Base-by-base conservation (phyloP, 2,329 filamentous ascomycete species). In the Sarocladium strictum region DNA sequence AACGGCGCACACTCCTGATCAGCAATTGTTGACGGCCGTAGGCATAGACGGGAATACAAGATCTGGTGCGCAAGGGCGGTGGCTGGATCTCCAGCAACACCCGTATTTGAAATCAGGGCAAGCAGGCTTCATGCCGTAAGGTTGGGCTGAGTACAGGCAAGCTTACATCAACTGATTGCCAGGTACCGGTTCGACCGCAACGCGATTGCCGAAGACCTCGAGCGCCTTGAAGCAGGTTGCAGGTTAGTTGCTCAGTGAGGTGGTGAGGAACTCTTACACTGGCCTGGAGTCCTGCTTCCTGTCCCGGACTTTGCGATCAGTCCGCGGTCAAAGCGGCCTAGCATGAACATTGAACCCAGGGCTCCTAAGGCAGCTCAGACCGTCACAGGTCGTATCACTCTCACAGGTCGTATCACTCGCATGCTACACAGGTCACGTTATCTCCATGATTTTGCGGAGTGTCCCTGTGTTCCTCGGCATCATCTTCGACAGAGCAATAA, bases 261-360 rank as follows among this genome's bases (percentile, higher is more conserved):
- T 38, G 29, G 29, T 12, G 35, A 17, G 35, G 5, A 10, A 7
- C 35, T 38, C 11, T 10, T n/a, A 15, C 35, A 38, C 35, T 43
- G 35, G 35, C 35, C 35, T 6, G 24, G 15, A 5, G 10, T 21
- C 40, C 40, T 14, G 40, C 17, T 9, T 4, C 10, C 21, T 15
- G 17, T 19, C 40, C 21, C 5, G 21, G 43, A 27, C 43, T 47
- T 47, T n/a, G 24, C 17, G 12, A 21, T 47, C 4, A 47, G 43
- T 17, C 43, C 29, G 43, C 29, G 43, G 43, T 27, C 43, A 47
- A 47, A 47, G 43, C 40, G 40, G 40, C 17, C 40, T 7, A 43
- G 40, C 23, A 27, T 27, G 10, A 12, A 24, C 43, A 27, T 47
- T 12, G 40, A 23, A 7, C n/a, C 35, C 9, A 15, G 21, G n/a